Conservation (phyloP, 1,284 basidiomycete genomes). For the Ganoderma sp. region DNA sequence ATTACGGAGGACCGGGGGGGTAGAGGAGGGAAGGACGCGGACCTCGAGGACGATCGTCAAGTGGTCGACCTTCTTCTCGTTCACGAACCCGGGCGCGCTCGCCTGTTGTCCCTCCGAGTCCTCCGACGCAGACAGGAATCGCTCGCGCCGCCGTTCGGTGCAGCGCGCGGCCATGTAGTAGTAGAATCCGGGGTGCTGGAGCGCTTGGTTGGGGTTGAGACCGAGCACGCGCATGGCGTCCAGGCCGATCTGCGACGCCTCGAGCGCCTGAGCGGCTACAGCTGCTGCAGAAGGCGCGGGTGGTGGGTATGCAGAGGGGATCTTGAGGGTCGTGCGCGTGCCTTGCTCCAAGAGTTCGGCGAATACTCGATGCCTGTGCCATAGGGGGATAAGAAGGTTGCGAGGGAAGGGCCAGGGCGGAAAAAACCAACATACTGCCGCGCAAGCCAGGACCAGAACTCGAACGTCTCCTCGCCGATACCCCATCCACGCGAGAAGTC, state of each 20-base stretch:
- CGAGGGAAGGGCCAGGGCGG: neutral
- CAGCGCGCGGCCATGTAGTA: conserved; percentile 88
- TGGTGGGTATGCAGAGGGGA: conserved; percentile 57
- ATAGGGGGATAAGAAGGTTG: neutral
- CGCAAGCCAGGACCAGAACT: conserved; percentile 97
- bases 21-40: conserved; percentile 22
- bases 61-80: conserved; percentile 92
- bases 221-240: conserved; percentile 62
- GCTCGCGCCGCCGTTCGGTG: conserved; percentile 74
- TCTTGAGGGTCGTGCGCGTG: conserved; percentile 66
- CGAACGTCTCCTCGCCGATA: conserved; percentile 96
- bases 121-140: conserved; percentile 66
- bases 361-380: conserved; percentile 77
- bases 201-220: conserved; percentile 70
- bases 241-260: conserved; percentile 50
- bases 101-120: conserved; percentile 53
- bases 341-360: conserved; percentile 89
- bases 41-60: conserved; percentile 82
- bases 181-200: conserved; percentile 91
- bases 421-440: conserved; percentile 73
- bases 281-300: conserved; percentile 39
- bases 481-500: conserved; percentile 94
- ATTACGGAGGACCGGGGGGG: neutral
- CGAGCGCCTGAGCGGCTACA: conserved; percentile 39
- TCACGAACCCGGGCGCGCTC: conserved; percentile 68